Base-by-base conservation (phyloP, 352 stramenopile genomes). In the Globisporangium polare region DNA sequence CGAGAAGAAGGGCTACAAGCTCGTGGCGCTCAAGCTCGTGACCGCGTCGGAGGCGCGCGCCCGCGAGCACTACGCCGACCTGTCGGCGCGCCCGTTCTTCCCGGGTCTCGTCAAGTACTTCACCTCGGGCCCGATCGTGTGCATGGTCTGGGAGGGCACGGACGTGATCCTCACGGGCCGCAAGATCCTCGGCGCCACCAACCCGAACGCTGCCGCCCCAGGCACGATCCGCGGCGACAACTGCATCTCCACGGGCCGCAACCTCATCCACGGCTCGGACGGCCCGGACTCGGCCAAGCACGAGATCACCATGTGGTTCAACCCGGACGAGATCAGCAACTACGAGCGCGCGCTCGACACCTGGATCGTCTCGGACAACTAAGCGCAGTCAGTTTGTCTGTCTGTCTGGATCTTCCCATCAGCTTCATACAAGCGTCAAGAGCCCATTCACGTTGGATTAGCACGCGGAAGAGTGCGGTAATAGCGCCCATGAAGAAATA, bases 1-100 rank as follows among this genome's bases (percentile, higher is more conserved):
- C 68, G 93, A 98, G 75, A 97, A 97, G 75, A 96, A 97, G 76
- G 95, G 95, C 63, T 98, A 98, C 89, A 98, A 98, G 77, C 85
- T 96, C 63, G 89, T 97, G 45, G 93, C 81, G 18, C 72, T 98
- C 47, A 98, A 98, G 83, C 87, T 98, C 76, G 90, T 98, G 62
- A 97, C 90, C 60, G 89, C 94, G 6, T 89, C 90, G 4, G 77
- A 96, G 66, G 77, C 94, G 78, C 95, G 95, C 63, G 91, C 92
- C 42, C 79, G 94, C 60, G 77, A 78, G 50, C 94, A 98, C 77
- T 98, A 98, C 81, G 90, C 92, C 46, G 95, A 98, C 69, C 81
- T 98, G 59, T 81, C 78, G 57, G 86, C 71, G 42, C 96, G 97
- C 58, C 86, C 89, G 6, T 98, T 98, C 75, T 98, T 96, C 73